Evolutionary conservation across 495 filamentous ascomycete genomes (phyloP), one percentile per base, ranked within the genome.

Genomic region (Clavariopsis aquatica): DNA sequence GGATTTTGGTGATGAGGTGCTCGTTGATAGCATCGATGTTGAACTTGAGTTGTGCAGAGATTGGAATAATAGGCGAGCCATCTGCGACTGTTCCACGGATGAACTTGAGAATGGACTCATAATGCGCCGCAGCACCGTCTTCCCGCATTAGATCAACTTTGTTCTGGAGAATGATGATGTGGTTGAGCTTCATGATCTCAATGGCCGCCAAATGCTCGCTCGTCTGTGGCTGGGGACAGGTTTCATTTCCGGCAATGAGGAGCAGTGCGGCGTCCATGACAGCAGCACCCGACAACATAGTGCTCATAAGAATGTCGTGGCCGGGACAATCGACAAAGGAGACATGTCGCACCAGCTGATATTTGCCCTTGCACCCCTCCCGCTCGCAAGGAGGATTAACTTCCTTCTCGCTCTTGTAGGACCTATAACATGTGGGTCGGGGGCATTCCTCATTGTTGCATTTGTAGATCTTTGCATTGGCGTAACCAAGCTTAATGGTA

Each of bases 221-320:
- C 13, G 94, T 98, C 74, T 98, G 94, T n/a, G 94, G 94, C 77
- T 98, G 94, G 20, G 94, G 94, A 78, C 94, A 97, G 19, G 89
- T 89, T 89, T 98, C 94, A 81, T 98, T 98, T 80, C 94, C 95
- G 64, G 94, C 95, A 74, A 98, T 97, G 45, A 98, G 82, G 29
- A 98, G 85, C 29, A 98, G 84, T 31, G 95, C 95, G 52, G 94
- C 94, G 77, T 98, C 94, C 94, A 98, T 98, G 82, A 98, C 94
- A 46, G 94, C 94, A 71, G 94, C 94, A 73, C 94, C 95, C 74
- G 94, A 98, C 79, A 98, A 87, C 94, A 98, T 98, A 62, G 94
- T 98, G 78, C 93, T 96, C 94, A 98, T 98, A 73, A 98, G 92
- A 91, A 98, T 98, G 79, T 98, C 94, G 88, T 98, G 94, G 78